Percentiles rank a stretch among this genome's conserved stretches.
These are phyloP conservation scores for Mucor circinelloides DNA, from an alignment of 371 early-diverging fungal genomes.

Conservation along the genomic window DNA sequence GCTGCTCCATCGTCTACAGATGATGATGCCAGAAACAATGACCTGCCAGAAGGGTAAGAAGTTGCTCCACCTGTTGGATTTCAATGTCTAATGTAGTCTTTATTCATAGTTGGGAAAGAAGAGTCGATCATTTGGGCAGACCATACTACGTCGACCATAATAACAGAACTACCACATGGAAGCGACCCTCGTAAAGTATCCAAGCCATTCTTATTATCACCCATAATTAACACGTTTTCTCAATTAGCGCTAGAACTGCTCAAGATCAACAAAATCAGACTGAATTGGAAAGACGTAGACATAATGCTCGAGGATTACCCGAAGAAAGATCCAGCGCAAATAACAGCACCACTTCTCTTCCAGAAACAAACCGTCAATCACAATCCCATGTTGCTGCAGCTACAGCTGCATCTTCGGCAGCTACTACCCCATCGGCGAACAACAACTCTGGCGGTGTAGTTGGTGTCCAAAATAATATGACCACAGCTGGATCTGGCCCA, in stretches of 20 bases:
- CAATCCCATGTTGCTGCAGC: background rate
- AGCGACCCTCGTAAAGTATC: conserved; percentile 50
- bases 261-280: conserved; percentile 63
- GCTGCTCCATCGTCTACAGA: background rate
- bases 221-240: background rate
- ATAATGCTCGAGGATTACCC: conserved; percentile 83
- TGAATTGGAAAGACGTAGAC: conserved; percentile 75
- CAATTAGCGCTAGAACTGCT: conserved; percentile 33
- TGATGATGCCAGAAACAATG: background rate
- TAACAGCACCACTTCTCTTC: conserved; percentile 6
- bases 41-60: conserved; percentile 9
- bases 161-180: conserved; percentile 76
- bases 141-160: conserved; percentile 80
- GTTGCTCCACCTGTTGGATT: background rate
- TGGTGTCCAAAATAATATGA: conserved; percentile 55
- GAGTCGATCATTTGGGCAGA: conserved; percentile 69
- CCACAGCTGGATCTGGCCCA: conserved; percentile 77
- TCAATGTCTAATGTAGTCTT: background rate
- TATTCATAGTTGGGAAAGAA: conserved; percentile 67
- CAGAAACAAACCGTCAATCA: background rate
- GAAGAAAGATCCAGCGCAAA: conserved; percentile 49
- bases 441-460: background rate
- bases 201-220: background rate
- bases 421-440: background rate
- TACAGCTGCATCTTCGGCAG: background rate